Conservation (phyloP, 2,329 filamentous ascomycete species). For the Aspergillus unguis region DNA sequence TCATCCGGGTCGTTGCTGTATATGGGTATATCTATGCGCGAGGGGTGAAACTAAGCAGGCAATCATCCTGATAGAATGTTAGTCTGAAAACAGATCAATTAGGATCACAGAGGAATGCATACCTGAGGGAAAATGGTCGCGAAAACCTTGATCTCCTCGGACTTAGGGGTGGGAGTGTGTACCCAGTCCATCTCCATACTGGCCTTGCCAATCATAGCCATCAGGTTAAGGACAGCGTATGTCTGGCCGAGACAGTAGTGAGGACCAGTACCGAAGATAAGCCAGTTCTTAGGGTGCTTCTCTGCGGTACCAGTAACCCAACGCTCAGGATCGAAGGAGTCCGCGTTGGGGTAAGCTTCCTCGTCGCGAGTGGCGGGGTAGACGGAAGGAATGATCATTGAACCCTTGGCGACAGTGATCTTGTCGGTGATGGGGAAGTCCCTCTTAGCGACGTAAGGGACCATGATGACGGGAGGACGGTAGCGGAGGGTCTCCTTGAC, state of each 20-base stretch:
- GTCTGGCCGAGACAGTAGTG: slow-evolving; percentile 96
- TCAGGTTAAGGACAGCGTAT: slow-evolving; percentile 86
- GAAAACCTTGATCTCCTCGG: slow-evolving; percentile 97
- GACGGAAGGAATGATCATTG: slow-evolving; percentile 90
- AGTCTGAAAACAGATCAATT: slow-evolving; percentile 18
- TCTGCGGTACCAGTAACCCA: slow-evolving; percentile 90
- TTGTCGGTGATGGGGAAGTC: slow-evolving; percentile 81
- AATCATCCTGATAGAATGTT: slow-evolving; percentile 65
- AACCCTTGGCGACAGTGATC: slow-evolving; percentile 91
- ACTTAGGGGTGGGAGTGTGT: slow-evolving; percentile 76
- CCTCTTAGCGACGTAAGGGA: slow-evolving; percentile 93
- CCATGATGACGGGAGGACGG: slow-evolving; percentile 94
- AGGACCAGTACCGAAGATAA: slow-evolving; percentile 92
- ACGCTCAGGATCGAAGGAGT: slow-evolving; percentile 83
- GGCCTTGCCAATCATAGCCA: slow-evolving; percentile 85
- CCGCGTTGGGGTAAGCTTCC: slow-evolving; percentile 86
- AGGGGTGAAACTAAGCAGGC: slow-evolving; percentile 68
- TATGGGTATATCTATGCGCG: slow-evolving; percentile 31
- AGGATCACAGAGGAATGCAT: slow-evolving; percentile 4
- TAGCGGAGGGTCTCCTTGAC: slow-evolving; percentile 90
- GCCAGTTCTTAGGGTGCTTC: slow-evolving; percentile 89
- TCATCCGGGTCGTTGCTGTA: slow-evolving; percentile 1
- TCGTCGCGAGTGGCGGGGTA: slow-evolving; percentile 90
- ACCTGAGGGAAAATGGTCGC: slow-evolving; percentile 97
- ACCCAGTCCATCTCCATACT: slow-evolving; percentile 84